phyloP scores from a whole-genome alignment of 1,284 basidiomycete genomes.

The Moesziomyces antarcticus region DNA sequence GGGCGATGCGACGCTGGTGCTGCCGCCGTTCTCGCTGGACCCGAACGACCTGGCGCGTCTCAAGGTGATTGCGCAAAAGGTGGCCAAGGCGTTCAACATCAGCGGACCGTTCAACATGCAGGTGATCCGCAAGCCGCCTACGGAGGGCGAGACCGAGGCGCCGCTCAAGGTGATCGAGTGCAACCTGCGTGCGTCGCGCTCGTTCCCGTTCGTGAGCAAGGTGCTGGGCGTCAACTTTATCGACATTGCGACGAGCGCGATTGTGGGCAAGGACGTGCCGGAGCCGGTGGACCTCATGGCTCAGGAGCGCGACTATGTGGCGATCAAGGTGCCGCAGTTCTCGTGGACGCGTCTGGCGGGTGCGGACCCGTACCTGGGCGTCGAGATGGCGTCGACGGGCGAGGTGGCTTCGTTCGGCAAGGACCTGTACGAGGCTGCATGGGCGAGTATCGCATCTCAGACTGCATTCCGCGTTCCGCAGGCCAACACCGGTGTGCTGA shows the following conservation, averaged over 20 bases:
- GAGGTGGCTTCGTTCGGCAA: constrained; percentile 98
- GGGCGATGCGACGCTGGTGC: constrained; percentile 95
- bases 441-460: constrained; percentile 87
- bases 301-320: constrained; percentile 87
- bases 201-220: constrained; percentile 99
- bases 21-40: constrained; percentile 90
- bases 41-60: constrained; percentile 83
- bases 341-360: constrained; percentile 94
- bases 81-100: constrained; percentile 92
- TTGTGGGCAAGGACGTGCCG: constrained; percentile 88
- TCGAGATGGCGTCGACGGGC: constrained; percentile 98
- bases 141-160: constrained; percentile 73
- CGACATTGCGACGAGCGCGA: constrained; percentile 91
- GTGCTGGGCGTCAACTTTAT: constrained; percentile 97
- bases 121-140: constrained; percentile 86
- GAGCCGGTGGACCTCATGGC: constrained; percentile 94
- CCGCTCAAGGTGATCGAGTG: constrained; percentile 98
- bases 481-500: constrained; percentile 80
- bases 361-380: constrained; percentile 96
- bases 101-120: constrained; percentile 99
- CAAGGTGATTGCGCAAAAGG: constrained; percentile 92
- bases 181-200: constrained; percentile 95
- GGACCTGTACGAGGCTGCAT: constrained; percentile 95
- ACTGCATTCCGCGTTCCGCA: constrained; percentile 90
- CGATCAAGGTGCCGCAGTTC: constrained; percentile 98